These are phyloP conservation scores for Xanthoconium purpureum DNA, from an alignment of 768 basidiomycete genomes.

Conservation along the genomic window DNA sequence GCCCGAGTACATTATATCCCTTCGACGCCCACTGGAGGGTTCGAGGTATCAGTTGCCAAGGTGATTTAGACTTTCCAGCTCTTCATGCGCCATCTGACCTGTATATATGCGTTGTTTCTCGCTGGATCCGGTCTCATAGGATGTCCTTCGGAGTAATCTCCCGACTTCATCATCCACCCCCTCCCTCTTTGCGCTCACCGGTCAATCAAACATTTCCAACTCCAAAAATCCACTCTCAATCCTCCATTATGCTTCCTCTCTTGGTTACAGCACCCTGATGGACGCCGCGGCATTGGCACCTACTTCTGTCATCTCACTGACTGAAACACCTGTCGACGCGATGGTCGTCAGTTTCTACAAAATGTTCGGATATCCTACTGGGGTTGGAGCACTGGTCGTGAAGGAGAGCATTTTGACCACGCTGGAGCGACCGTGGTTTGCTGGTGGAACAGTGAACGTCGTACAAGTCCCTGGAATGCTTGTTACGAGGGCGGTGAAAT, in stretches of 20 bases:
- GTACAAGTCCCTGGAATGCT: conserved; percentile 78
- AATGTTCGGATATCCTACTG: conserved; percentile 87
- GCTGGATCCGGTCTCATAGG: conserved; percentile 35
- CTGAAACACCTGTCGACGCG: conserved; percentile 69
- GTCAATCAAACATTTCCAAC: conserved; percentile 80
- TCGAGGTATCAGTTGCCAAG: conserved; percentile 56
- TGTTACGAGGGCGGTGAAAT: conserved; percentile 54
- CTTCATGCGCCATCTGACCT: background rate
- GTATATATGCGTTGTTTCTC: conserved; percentile 19
- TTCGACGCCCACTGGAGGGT: conserved; percentile 61
- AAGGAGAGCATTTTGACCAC: conserved; percentile 62
- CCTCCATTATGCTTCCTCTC: conserved; percentile 57
- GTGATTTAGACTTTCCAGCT: conserved; percentile 34
- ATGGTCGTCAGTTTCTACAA: conserved; percentile 87
- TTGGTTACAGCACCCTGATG: conserved; percentile 73
- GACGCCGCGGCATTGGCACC: conserved; percentile 82
- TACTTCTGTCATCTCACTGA: conserved; percentile 63
- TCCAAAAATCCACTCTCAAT: conserved; percentile 66
- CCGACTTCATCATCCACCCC: conserved; percentile 40
- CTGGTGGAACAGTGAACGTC: conserved; percentile 78
- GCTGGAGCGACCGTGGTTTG: conserved; percentile 77
- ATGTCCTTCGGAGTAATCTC: conserved; percentile 48
- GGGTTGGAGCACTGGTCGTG: conserved; percentile 75
- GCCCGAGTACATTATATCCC: conserved; percentile 63
- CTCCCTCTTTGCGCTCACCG: conserved; percentile 72